phyloP scores from a whole-genome alignment of 2,329 filamentous ascomycete species.

The Epichloe sylvatica region DNA sequence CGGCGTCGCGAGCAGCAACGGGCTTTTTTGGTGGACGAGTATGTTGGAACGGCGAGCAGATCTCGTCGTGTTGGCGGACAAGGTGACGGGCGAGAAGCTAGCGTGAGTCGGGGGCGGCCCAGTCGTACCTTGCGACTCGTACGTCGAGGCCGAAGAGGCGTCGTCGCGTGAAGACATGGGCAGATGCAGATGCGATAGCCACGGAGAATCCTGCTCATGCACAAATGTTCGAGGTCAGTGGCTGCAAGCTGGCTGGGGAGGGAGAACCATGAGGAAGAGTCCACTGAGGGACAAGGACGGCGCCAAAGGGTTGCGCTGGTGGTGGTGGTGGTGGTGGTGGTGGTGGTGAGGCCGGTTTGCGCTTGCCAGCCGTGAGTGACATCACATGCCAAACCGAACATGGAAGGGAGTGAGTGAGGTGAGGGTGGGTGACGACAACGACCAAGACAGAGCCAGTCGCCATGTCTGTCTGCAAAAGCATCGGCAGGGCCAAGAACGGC shows the following conservation, averaged over 20 bases:
- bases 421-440: neutral
- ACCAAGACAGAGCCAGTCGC: neutral
- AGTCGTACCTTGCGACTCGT: constrained; percentile 19
- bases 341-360: neutral
- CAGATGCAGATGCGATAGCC: constrained; percentile 33
- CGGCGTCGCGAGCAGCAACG: constrained; percentile 80
- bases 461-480: neutral
- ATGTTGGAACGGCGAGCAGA: constrained; percentile 70
- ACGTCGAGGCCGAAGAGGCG: constrained; percentile 20
- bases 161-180: constrained; percentile 27
- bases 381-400: constrained; percentile 2
- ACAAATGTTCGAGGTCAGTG: constrained; percentile 1
- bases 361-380: constrained; percentile 1
- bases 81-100: constrained; percentile 73
- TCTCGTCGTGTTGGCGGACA: constrained; percentile 49
- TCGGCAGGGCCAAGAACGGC: neutral
- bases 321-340: neutral
- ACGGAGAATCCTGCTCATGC: constrained; percentile 27
- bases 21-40: constrained; percentile 96
- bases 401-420: neutral
- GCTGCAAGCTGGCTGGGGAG: neutral
- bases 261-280: neutral
- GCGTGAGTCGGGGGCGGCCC: constrained; percentile 60
- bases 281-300: too few relatives aligned
- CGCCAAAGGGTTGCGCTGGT: neutral